phyloP scores from a whole-genome alignment of 176 grass and related monocot genomes.

The Eleusine indica region DNA sequence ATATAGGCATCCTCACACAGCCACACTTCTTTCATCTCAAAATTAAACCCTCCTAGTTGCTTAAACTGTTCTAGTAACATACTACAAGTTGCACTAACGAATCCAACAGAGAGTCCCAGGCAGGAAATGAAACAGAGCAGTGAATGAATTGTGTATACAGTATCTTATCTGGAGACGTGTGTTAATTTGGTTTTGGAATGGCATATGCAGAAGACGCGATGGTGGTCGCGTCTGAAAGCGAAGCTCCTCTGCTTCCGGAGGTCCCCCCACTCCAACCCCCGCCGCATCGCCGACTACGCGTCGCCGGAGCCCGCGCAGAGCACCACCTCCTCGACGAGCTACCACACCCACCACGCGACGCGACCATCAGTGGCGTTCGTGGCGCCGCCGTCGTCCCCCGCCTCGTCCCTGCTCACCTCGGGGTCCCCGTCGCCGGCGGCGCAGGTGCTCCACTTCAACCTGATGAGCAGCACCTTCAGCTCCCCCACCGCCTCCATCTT shows the following conservation, averaged over 20 bases:
- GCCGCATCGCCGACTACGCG: conserved; percentile 43
- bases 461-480: conserved; percentile 29
- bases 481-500: conserved; percentile 67
- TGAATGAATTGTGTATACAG: neutral
- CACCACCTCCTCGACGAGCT: neutral
- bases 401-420: conserved; percentile 53
- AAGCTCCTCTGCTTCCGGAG: conserved; percentile 47
- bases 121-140: neutral
- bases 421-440: conserved; percentile 50
- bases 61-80: neutral
- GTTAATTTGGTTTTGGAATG: neutral
- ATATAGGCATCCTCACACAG: neutral
- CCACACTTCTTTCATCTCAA: no score
- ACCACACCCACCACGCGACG: conserved; percentile 28
- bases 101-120: neutral
- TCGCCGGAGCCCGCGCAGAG: conserved; percentile 19
- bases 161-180: neutral
- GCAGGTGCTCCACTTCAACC: conserved; percentile 27
- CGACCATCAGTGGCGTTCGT: conserved; percentile 40
- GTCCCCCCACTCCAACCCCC: conserved; percentile 4
- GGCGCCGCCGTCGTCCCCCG: conserved; percentile 66
- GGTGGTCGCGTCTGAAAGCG: conserved; percentile 46
- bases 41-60: no score
- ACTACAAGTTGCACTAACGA: neutral
- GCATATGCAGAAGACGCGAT: conserved; percentile 38